Evolutionary conservation across 1,139 yeast species (phyloP).

Genomic region (Yamadazyma siamensis): DNA sequence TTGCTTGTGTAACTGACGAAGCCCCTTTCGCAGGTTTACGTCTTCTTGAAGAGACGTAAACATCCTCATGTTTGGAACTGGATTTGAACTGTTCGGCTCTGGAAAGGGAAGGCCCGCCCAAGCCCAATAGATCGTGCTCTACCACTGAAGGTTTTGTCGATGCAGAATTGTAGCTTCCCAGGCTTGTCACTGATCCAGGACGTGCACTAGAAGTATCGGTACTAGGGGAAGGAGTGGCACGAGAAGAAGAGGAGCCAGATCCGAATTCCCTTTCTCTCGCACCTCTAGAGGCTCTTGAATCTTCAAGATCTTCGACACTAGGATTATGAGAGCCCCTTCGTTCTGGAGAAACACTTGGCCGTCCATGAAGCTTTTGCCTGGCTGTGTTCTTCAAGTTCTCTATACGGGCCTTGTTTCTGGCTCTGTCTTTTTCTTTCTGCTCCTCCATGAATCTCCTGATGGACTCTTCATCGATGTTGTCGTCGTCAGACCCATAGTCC

Average conservation of each 20-base stretch:
- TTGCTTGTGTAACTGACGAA: no score
- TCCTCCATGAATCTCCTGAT: conserved; percentile 36
- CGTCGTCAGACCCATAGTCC: conserved; percentile 45
- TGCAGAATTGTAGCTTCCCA: conserved; percentile 1
- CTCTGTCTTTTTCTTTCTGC: conserved; percentile 40
- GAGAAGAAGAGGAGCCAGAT: not conserved
- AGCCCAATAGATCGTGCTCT: conserved; percentile 26
- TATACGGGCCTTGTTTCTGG: conserved; percentile 26
- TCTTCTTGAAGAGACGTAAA: conserved; percentile 17
- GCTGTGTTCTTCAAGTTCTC: conserved; percentile 20
- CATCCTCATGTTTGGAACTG: conserved; percentile 7
- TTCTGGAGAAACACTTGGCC: not conserved
- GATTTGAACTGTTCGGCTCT: conserved; percentile 20
- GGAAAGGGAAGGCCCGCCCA: conserved; percentile 9
- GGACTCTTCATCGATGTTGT: conserved; percentile 41
- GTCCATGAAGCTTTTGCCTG: conserved; percentile 15
- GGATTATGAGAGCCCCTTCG: conserved; percentile 5
- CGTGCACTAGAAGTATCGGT: no score
- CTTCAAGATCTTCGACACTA: conserved; percentile 4
- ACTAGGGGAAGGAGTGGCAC: not conserved
- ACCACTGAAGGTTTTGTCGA: conserved; percentile 2
- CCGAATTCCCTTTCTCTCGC: not conserved
- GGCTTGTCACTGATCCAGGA: no score
- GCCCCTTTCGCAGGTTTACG: conserved; percentile 11
- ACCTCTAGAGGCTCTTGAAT: conserved; percentile 2